These are phyloP conservation scores for Tillandsia fasciculata DNA, from an alignment of 176 grass and related monocot genomes.

Conservation along the genomic window DNA sequence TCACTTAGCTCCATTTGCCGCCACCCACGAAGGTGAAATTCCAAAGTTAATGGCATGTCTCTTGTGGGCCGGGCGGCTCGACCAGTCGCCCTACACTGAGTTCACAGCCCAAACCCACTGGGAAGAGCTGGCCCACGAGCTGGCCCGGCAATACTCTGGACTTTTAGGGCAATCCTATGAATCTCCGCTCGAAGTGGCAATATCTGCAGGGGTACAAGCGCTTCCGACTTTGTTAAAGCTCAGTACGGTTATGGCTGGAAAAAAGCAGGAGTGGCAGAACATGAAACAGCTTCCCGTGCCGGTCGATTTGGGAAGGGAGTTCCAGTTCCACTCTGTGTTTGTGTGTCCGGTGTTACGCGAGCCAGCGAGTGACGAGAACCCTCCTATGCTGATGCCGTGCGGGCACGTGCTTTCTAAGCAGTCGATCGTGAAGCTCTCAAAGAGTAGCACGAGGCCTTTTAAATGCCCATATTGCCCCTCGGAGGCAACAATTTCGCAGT, in stretches of 20 bases:
- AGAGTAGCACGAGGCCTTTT: conserved; percentile 73
- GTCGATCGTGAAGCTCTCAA: conserved; percentile 65
- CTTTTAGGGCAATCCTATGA: conserved; percentile 54
- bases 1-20: conserved; percentile 43
- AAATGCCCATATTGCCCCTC: conserved; percentile 87
- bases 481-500: conserved; percentile 47
- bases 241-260: conserved; percentile 47
- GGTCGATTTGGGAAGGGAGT: conserved; percentile 60
- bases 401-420: conserved; percentile 80
- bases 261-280: conserved; percentile 79
- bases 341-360: conserved; percentile 83
- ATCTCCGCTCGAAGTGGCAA: conserved; percentile 40
- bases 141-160: conserved; percentile 71
- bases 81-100: conserved; percentile 77
- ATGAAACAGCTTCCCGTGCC: conserved; percentile 92
- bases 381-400: conserved; percentile 91
- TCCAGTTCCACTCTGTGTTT: conserved; percentile 79
- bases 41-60: conserved; percentile 66
- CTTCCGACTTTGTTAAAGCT: conserved; percentile 75
- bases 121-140: conserved; percentile 56
- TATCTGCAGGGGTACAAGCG: conserved; percentile 75
- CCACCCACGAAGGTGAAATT: conserved; percentile 37
- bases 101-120: conserved; percentile 42
- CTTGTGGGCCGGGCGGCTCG: conserved; percentile 53
- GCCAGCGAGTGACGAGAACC: conserved; percentile 76